Evolutionary conservation across 2,329 filamentous ascomycete species (phyloP).

Genomic region (Fusarium albosuccineum): DNA sequence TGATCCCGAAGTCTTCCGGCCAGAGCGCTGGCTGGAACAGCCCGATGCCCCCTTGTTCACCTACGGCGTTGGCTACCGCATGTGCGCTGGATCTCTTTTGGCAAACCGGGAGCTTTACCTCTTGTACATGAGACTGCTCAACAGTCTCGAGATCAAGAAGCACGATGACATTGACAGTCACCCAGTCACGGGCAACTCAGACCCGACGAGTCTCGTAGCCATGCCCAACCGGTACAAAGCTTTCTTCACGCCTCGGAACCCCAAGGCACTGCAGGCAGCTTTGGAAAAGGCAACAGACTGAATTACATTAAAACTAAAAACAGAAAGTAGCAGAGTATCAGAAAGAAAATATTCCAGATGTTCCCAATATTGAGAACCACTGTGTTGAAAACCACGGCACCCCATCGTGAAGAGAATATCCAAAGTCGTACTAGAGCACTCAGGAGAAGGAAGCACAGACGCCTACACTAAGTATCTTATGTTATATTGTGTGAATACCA

Average conservation of each 20-base stretch:
- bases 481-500: too few species aligned
- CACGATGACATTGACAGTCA: constrained; percentile 68
- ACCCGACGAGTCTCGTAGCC: constrained; percentile 72
- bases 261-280: constrained; percentile 33
- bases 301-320: too few species aligned
- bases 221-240: constrained; percentile 71
- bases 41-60: constrained; percentile 75
- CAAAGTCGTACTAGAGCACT: too few species aligned
- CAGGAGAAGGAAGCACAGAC: too few species aligned
- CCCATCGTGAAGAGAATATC: too few species aligned
- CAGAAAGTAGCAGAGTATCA: too few species aligned
- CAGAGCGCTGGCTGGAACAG: constrained; percentile 68
- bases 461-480: too few species aligned
- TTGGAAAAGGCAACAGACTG: constrained; percentile 10
- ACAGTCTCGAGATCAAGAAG: constrained; percentile 70
- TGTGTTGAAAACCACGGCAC: too few species aligned
- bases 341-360: too few species aligned
- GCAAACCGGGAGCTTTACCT: constrained; percentile 76
- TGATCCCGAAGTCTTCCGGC: constrained; percentile 69
- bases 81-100: constrained; percentile 70
- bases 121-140: constrained; percentile 72
- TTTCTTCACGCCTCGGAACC: constrained; percentile 65
- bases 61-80: constrained; percentile 75
- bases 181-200: constrained; percentile 69
- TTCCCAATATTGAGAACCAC: too few species aligned